Percentiles rank a stretch among this genome's conserved stretches.
Evolutionary conservation across 768 basidiomycete genomes (phyloP).

Genomic region (Tulasnella sp.): DNA sequence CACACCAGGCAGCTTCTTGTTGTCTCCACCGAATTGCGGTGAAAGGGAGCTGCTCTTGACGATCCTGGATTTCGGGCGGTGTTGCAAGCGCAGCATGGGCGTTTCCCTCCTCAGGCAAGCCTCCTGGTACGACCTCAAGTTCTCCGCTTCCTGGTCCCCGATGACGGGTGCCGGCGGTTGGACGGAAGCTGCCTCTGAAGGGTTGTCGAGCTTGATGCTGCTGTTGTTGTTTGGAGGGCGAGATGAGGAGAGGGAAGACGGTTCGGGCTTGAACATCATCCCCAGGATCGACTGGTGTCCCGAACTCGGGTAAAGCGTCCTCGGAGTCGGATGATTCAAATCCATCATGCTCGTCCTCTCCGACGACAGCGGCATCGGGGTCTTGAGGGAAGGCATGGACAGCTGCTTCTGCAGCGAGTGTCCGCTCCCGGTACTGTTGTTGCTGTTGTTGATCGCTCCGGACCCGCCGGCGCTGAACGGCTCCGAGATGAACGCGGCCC

Average conservation of each 20-base stretch:
- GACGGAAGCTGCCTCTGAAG: not conserved
- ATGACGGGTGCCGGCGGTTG: not conserved
- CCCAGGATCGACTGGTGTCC: not conserved
- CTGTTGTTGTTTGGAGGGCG: not conserved
- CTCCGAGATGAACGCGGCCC: conserved; percentile 13
- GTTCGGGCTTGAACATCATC: conserved; percentile 4
- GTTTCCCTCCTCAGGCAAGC: conserved; percentile 13
- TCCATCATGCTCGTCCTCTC: conserved; percentile 6
- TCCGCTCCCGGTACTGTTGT: not conserved
- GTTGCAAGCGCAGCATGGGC: not conserved
- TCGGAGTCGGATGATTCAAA: not conserved
- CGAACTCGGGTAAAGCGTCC: not conserved
- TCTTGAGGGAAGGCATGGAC: conserved; percentile 12
- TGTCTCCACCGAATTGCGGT: not conserved
- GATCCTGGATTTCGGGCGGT: not conserved
- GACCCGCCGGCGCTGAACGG: conserved; percentile 3
- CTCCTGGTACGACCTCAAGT: conserved; percentile 12
- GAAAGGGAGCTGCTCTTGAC: not conserved
- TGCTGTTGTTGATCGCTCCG: not conserved
- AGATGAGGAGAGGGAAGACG: not conserved
- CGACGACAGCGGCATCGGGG: conserved; percentile 8
- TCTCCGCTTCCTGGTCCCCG: not conserved
- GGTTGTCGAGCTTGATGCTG: not conserved
- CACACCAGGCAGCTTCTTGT: not conserved
- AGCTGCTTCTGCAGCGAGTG: conserved; percentile 4